A percentile compares a stretch with the other conserved stretches of the same genome.
These are phyloP conservation scores for Geranium brycei DNA, from an alignment of 345 rosid genomes.

Conservation along the genomic window DNA sequence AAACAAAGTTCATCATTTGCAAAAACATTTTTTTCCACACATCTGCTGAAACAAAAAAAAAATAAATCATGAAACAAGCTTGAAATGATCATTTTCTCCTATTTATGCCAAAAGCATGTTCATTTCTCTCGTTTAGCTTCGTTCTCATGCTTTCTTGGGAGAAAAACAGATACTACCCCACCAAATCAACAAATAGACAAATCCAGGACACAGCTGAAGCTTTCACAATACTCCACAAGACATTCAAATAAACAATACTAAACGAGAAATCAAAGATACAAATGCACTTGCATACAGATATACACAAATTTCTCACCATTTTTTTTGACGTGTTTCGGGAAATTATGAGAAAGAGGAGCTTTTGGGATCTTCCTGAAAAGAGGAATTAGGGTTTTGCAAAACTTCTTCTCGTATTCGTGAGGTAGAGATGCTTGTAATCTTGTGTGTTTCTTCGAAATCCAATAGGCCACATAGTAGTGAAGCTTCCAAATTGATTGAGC, in stretches of 20 bases:
- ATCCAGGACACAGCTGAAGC: neutral
- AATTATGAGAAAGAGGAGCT: neutral
- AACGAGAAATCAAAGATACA: neutral
- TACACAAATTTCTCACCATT: conserved; percentile 1
- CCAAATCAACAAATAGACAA: too few relatives aligned
- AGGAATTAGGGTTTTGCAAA: conserved; percentile 1
- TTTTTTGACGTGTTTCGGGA: neutral
- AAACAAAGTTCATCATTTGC: neutral
- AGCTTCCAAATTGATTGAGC: too few relatives aligned
- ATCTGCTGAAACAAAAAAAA: too few relatives aligned
- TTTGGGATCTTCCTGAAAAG: neutral
- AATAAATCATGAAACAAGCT: neutral
- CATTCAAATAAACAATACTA: neutral
- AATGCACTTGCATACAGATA: neutral
- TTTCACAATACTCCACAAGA: neutral
- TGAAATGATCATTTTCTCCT: neutral
- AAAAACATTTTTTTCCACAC: too few relatives aligned
- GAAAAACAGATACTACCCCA: neutral
- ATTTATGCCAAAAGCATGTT: neutral
- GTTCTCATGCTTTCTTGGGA: neutral
- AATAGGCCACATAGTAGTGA: too few relatives aligned
- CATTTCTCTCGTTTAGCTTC: neutral
- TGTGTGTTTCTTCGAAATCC: too few relatives aligned
- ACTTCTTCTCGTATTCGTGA: too few relatives aligned
- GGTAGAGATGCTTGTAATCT: too few relatives aligned